These are phyloP conservation scores for Galerina marginata DNA, from an alignment of 768 basidiomycete genomes.

Conservation along the genomic window DNA sequence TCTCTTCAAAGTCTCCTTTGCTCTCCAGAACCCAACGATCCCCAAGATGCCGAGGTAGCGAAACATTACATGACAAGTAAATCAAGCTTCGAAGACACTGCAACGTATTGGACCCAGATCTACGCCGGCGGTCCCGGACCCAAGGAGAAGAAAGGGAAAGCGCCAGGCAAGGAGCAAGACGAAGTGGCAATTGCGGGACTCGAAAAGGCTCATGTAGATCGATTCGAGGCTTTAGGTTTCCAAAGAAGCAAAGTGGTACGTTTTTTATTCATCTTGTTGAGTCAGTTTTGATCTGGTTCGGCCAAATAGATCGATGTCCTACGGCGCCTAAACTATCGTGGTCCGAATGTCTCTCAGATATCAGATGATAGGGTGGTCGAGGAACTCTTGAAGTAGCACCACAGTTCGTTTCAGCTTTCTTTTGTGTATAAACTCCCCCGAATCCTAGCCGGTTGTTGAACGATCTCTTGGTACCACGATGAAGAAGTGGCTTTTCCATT, in stretches of 20 bases:
- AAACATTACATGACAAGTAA: slow-evolving; percentile 95
- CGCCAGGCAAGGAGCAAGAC: slow-evolving; percentile 54
- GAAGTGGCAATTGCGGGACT: slow-evolving; percentile 83
- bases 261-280: slow-evolving; percentile 24
- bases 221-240: slow-evolving; percentile 86
- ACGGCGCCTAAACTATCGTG: slow-evolving; percentile 85
- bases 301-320: slow-evolving; percentile 79
- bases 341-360: slow-evolving; percentile 80
- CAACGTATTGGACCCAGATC: slow-evolving; percentile 90
- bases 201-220: slow-evolving; percentile 80
- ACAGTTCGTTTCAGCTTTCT: slow-evolving; percentile 15
- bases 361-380: slow-evolving; percentile 85
- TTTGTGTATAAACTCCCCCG: slow-evolving; percentile 10
- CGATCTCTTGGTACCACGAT: background rate
- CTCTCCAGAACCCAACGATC: slow-evolving; percentile 94
- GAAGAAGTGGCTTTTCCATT: background rate
- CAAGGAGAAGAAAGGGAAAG: slow-evolving; percentile 47
- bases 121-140: slow-evolving; percentile 80
- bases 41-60: slow-evolving; percentile 97
- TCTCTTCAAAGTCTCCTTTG: slow-evolving; percentile 93
- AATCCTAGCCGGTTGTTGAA: slow-evolving; percentile 4
- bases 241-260: slow-evolving; percentile 84
- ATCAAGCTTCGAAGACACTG: slow-evolving; percentile 88
- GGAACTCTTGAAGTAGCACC: slow-evolving; percentile 70
- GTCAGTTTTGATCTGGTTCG: background rate